Base-by-base conservation (phyloP, 345 rosid species). In the Eucalyptus erythrocorys region DNA sequence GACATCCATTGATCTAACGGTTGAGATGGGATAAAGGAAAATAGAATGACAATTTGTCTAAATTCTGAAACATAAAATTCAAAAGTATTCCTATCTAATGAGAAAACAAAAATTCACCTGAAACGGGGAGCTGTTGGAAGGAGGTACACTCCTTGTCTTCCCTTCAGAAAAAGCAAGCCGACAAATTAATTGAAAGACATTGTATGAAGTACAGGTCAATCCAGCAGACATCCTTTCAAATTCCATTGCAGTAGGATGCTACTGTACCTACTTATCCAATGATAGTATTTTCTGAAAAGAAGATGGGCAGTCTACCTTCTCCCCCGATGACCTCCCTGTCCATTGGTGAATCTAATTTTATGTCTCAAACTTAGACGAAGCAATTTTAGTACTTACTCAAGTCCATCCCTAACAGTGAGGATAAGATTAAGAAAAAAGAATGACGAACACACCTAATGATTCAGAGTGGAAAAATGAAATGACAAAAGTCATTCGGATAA, bases 271-370 rank as follows among this genome's bases (percentile, higher is more conserved):
- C 8, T 5, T 51, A 51, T 2, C 8, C 10, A 0, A 21, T 0
- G 0, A 1, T 7, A 19, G 4, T 10, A 51, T 19, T 19, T 10
- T 51, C 4, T 2, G 4, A 21, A 51, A 51, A 51, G 4, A 51
- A 51, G 57, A 51, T 51, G 24, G 24, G 5, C 4, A 19, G 57
- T 51, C 57, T 1, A 51, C 26, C 10, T 51, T 21, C 57, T 21
- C 57, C 10, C 24, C 57, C 10, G 8, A 21, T 51, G 26, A 5
- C 57, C 57, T 51, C 26, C 26, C 0, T 2, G 10, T 43, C 47
- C 10, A 0, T 43, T 9, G 0, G 4, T 51, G 57, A 51, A 51
- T 51, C 57, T 51, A 51, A 51, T 51, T 51, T 51, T 51, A 21
- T 3, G 57, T 51, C 57, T 51, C 57, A 51, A 8, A 51, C 26